These are phyloP conservation scores for Vaccinium macrocarpon DNA, from an alignment of 148 eudicot genomes.

Conservation along the genomic window DNA sequence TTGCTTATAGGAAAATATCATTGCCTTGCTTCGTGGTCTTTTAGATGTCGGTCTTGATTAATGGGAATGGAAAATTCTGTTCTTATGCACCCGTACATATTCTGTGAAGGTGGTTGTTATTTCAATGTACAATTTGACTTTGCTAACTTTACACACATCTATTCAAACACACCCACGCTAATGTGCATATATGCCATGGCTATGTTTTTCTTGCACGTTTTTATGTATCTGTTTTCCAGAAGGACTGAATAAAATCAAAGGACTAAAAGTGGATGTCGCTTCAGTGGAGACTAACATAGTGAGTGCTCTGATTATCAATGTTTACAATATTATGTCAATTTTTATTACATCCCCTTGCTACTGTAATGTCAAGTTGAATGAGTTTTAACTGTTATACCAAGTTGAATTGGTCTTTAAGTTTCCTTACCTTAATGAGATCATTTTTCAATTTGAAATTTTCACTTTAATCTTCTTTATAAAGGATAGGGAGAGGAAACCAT, in stretches of 20 bases:
- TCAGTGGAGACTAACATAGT: constrained; percentile 95
- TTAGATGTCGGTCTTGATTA: neutral
- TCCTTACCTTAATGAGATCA: neutral
- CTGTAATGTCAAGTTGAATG: neutral
- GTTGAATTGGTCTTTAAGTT: neutral
- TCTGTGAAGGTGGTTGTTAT: neutral
- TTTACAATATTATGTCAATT: neutral
- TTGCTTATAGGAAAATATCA: neutral
- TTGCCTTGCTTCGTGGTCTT: neutral
- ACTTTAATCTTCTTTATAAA: neutral
- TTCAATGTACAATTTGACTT: neutral
- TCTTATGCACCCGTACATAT: neutral
- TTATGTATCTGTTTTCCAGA: constrained; percentile 34
- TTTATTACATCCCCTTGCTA: neutral
- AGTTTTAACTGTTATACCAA: neutral
- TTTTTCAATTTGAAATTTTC: neutral
- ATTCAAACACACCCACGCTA: neutral
- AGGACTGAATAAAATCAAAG: constrained; percentile 71
- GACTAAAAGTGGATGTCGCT: constrained; percentile 60
- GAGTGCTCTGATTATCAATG: constrained; percentile 28
- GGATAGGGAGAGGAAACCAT: neutral
- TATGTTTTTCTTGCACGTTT: constrained; percentile 8
- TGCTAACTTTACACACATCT: neutral
- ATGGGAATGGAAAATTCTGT: neutral
- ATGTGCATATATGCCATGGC: neutral